These are phyloP conservation scores for Phytophthora cryptogea DNA, from an alignment of 352 stramenopile genomes.

Conservation along the genomic window DNA sequence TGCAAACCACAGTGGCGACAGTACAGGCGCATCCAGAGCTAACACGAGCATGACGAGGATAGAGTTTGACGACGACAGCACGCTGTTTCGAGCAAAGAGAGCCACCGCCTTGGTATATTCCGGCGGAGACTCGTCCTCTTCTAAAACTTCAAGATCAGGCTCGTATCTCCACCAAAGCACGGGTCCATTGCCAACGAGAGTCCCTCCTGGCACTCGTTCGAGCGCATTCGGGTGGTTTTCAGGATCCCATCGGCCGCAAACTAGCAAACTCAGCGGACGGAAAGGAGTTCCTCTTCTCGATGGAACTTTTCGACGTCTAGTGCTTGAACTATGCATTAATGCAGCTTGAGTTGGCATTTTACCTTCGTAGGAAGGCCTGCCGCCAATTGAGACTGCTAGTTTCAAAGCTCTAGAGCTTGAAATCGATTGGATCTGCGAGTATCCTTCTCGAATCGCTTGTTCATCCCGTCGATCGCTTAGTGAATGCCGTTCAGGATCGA, in stretches of 20 bases:
- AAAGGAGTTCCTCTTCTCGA: constrained; percentile 25
- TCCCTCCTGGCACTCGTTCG: constrained; percentile 46
- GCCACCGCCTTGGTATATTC: constrained; percentile 59
- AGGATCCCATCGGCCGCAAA: constrained; percentile 55
- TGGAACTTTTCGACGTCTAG: constrained; percentile 19
- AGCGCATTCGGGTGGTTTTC: constrained; percentile 28
- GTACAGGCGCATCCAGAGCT: constrained; percentile 62
- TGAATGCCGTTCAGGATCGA: constrained; percentile 17
- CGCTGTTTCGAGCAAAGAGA: constrained; percentile 55
- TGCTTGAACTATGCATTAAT: constrained; percentile 8
- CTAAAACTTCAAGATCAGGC: constrained; percentile 35
- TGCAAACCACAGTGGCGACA: constrained; percentile 64
- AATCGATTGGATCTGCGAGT: constrained; percentile 81
- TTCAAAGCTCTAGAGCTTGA: constrained; percentile 63
- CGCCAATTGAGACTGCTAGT: constrained; percentile 45
- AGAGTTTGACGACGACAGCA: constrained; percentile 58
- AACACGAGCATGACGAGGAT: constrained; percentile 67
- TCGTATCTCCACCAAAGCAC: constrained; percentile 64
- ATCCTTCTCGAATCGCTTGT: constrained; percentile 61
- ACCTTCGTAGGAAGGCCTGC: constrained; percentile 12
- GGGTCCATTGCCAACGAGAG: constrained; percentile 38
- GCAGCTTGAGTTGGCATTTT: constrained; percentile 10
- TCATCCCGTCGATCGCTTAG: constrained; percentile 61
- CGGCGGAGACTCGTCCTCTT: constrained; percentile 2
- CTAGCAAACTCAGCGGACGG: constrained; percentile 56